Evolutionary conservation across 192 early-diverging fungal genomes (phyloP).

Genomic region (Coemansia sp.): DNA sequence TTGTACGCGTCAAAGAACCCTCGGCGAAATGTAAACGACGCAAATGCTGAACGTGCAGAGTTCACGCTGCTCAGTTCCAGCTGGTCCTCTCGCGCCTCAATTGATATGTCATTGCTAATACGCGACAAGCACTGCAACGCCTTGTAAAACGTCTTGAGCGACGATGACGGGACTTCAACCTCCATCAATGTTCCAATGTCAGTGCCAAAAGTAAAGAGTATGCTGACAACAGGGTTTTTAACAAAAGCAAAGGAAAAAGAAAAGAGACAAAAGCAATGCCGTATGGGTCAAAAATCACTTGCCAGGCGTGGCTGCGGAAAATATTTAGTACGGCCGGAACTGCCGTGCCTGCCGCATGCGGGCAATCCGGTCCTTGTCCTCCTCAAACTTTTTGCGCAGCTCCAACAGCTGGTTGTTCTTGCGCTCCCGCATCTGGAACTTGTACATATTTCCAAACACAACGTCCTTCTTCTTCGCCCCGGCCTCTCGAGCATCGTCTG

Average conservation of each 20-base stretch:
- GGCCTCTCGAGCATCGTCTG: constrained; percentile 60
- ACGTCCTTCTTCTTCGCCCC: constrained; percentile 69
- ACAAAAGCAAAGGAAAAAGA: neutral
- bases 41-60: constrained; percentile 66
- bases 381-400: constrained; percentile 88
- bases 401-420: constrained; percentile 87
- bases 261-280: too few relatives aligned
- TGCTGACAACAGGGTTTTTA: neutral
- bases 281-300: too few relatives aligned
- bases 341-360: constrained; percentile 73
- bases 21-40: constrained; percentile 56
- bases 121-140: constrained; percentile 62
- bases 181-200: constrained; percentile 21
- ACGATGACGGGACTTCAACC: constrained; percentile 46
- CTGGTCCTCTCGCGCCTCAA: constrained; percentile 58
- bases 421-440: constrained; percentile 91
- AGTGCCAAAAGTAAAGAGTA: constrained; percentile 6
- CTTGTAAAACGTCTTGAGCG: constrained; percentile 55
- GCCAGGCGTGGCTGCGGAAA: neutral
- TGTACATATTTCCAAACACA: constrained; percentile 82
- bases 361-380: constrained; percentile 84
- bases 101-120: constrained; percentile 64
- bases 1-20: constrained; percentile 69
- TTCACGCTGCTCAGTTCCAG: constrained; percentile 64
- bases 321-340: constrained; percentile 84